Evolutionary conservation across 352 stramenopile genomes (phyloP).

Genomic region (Phytophthora vignae): DNA sequence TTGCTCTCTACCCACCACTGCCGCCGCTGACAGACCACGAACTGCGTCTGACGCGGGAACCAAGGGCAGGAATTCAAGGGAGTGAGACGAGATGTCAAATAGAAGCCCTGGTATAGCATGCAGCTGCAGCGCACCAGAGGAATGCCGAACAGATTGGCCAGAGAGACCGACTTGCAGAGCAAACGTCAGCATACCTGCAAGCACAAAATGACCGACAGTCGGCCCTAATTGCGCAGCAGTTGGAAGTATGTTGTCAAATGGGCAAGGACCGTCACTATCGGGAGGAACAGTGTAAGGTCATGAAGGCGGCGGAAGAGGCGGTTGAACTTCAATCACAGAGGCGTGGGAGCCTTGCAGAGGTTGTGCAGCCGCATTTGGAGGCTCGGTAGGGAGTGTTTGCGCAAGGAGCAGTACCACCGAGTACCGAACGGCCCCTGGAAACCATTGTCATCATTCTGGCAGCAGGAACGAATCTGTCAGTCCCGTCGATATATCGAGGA

Average conservation of each 20-base stretch:
- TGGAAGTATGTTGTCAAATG: constrained; percentile 25
- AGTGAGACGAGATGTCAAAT: constrained; percentile 12
- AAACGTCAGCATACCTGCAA: constrained; percentile 17
- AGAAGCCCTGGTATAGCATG: constrained; percentile 16
- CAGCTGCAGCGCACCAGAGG: constrained; percentile 17
- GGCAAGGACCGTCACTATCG: constrained; percentile 15
- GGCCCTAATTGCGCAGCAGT: constrained; percentile 8
- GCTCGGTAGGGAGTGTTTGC: constrained; percentile 12
- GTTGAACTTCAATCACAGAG: constrained; percentile 11
- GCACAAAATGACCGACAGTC: neutral
- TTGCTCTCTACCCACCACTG: neutral
- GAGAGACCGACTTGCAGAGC: constrained; percentile 13
- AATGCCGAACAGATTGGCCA: constrained; percentile 10
- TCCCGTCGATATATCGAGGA: constrained; percentile 8
- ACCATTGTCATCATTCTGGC: neutral
- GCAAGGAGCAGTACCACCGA: neutral
- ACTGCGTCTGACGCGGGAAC: neutral
- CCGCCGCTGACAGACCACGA: neutral
- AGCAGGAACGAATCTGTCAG: constrained; percentile 13
- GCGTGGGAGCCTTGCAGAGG: constrained; percentile 7
- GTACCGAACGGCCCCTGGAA: neutral
- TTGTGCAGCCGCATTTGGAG: constrained; percentile 10
- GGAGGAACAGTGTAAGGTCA: constrained; percentile 13
- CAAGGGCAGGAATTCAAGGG: neutral
- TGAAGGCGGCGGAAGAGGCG: constrained; percentile 4